These are phyloP conservation scores for Knoxia roxburghii DNA, from an alignment of 257 asterid species.

Conservation along the genomic window DNA sequence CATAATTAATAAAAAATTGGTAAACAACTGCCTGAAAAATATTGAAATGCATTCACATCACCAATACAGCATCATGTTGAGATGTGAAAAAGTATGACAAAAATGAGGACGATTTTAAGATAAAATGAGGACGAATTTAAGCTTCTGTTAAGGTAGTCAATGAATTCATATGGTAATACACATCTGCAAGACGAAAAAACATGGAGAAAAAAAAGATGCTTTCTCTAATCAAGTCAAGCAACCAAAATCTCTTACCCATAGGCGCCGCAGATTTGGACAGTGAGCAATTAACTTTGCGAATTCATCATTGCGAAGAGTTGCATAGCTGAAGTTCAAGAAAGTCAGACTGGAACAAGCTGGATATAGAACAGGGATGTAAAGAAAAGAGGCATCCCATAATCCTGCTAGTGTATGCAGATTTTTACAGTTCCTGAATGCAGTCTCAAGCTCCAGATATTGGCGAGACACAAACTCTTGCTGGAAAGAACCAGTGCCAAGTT, in stretches of 20 bases:
- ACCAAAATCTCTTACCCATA: conserved; percentile 57
- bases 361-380: conserved; percentile 54
- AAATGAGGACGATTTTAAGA: too few relatives aligned
- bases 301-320: conserved; percentile 53
- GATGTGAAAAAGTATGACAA: neutral
- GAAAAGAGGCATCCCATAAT: conserved; percentile 50
- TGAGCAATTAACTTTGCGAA: conserved; percentile 49
- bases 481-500: conserved; percentile 80
- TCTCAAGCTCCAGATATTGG: conserved; percentile 45
- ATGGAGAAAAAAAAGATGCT: neutral
- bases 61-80: neutral
- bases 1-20: too few relatives aligned
- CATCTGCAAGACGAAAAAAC: neutral
- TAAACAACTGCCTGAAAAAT: neutral
- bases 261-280: conserved; percentile 72
- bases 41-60: neutral
- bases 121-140: too few relatives aligned
- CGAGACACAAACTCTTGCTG: conserved; percentile 48
- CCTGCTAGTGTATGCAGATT: conserved; percentile 61
- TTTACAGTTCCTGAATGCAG: conserved; percentile 46
- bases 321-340: conserved; percentile 63
- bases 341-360: conserved; percentile 62
- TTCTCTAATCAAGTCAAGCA: conserved; percentile 11
- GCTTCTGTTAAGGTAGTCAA: neutral
- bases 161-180: neutral